Evolutionary conservation across 2,329 filamentous ascomycete species (phyloP).

Genomic region (Parastagonospora avenae): DNA sequence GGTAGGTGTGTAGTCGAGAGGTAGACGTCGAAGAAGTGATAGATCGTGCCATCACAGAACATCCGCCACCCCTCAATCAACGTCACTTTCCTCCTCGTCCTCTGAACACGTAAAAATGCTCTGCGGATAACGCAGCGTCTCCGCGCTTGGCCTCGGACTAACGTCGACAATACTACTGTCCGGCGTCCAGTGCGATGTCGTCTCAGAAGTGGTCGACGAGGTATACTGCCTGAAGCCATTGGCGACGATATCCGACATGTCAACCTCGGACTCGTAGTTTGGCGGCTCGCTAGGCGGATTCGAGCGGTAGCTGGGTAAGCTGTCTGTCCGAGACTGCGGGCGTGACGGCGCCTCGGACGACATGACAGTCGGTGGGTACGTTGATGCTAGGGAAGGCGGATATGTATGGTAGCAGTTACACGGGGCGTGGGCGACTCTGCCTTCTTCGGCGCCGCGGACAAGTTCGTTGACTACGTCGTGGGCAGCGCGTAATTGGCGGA

Average conservation of each 20-base stretch:
- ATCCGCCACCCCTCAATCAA: constrained; percentile 8
- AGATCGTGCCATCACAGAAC: constrained; percentile 5
- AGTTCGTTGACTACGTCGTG: constrained; percentile 59
- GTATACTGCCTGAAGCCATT: constrained; percentile 52
- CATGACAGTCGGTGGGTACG: constrained; percentile 28
- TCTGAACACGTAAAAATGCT: constrained; percentile 31
- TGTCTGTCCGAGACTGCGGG: constrained; percentile 45
- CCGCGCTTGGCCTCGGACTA: constrained; percentile 44
- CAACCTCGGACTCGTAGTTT: constrained; percentile 49
- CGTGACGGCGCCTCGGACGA: constrained; percentile 41
- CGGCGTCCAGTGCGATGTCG: constrained; percentile 43
- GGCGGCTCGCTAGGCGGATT: constrained; percentile 46
- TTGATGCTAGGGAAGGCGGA: constrained; percentile 37
- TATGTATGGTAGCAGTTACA: constrained; percentile 29
- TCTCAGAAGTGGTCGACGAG: constrained; percentile 26
- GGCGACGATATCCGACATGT: constrained; percentile 45
- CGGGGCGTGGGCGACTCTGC: constrained; percentile 21
- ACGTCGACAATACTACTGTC: constrained; percentile 47
- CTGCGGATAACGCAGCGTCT: constrained; percentile 39
- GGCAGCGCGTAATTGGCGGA: constrained; percentile 57
- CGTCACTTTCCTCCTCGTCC: constrained; percentile 26
- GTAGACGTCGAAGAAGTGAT: neutral
- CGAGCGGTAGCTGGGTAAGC: constrained; percentile 53
- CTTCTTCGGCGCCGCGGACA: constrained; percentile 48
- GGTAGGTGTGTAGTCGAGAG: neutral